A percentile compares a stretch with the other conserved stretches of the same genome.
phyloP scores from a whole-genome alignment of 179 eudicot genomes.

The Sideroxylon spinosum region DNA sequence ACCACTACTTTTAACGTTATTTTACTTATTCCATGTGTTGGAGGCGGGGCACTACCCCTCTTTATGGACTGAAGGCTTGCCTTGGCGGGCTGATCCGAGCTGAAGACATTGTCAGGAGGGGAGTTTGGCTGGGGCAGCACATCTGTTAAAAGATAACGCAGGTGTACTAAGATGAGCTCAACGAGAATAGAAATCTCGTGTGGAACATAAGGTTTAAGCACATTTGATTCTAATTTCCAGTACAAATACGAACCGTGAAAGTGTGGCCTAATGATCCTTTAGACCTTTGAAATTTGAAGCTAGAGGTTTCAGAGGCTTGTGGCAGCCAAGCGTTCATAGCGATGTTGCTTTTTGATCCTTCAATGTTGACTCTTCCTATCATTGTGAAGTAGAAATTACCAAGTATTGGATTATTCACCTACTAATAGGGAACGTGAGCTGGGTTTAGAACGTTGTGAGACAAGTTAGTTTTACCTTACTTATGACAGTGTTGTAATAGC shows the following conservation, averaged over 20 bases:
- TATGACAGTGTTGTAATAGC: too few species aligned
- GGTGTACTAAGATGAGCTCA: slow-evolving; percentile 19
- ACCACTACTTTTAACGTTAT: slow-evolving; percentile 57
- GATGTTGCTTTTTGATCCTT: slow-evolving; percentile 45
- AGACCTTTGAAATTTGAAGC: slow-evolving; percentile 49
- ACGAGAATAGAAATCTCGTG: slow-evolving; percentile 29
- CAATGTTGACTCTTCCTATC: slow-evolving; percentile 30
- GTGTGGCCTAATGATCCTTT: slow-evolving; percentile 32
- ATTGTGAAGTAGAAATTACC: not conserved
- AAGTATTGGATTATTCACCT: too few species aligned
- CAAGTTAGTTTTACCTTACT: too few species aligned
- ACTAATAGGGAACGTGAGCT: too few species aligned
- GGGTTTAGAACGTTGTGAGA: too few species aligned
- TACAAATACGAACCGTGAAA: slow-evolving; percentile 30
- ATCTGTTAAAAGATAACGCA: slow-evolving; percentile 42
- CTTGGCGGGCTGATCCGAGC: slow-evolving; percentile 26
- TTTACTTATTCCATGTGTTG: slow-evolving; percentile 51
- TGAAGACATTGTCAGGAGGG: slow-evolving; percentile 40
- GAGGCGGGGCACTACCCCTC: slow-evolving; percentile 45
- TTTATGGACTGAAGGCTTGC: slow-evolving; percentile 28
- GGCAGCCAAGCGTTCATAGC: slow-evolving; percentile 61
- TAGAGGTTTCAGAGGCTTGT: slow-evolving; percentile 74
- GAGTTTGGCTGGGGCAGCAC: slow-evolving; percentile 45
- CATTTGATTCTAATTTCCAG: slow-evolving; percentile 27
- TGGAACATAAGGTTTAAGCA: slow-evolving; percentile 29